Base-by-base conservation (phyloP, 2,329 filamentous ascomycete genomes). In the Calonectria pseudoreteaudii region DNA sequence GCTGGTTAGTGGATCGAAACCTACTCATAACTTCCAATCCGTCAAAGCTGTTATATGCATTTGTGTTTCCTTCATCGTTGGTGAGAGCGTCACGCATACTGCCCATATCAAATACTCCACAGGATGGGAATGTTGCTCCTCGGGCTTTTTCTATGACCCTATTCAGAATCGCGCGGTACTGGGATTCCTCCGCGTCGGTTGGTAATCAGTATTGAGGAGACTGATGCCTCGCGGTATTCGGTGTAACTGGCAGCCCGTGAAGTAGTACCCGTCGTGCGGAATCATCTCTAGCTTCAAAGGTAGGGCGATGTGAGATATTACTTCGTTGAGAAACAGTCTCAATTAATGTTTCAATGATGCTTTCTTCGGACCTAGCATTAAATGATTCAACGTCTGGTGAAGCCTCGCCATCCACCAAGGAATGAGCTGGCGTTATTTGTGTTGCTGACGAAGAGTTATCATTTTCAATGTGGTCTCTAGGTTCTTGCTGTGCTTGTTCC, bases 1-100 rank as follows among this genome's bases (percentile, higher is more conserved):
- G 50, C 36, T 80, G 78, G 30, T 7, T 79, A 10, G 50, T 73
- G 0, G 79, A 77, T 14, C 64, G 74, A 34, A 76, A 76, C 0
- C 64, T 68, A 4, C 44, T 60, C n/a, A 73, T 34, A 4, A 78
- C 38, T 31, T 76, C 75, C 16, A 77, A 5, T 0, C 79, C 79
- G 20, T 77, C 44, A n/a, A 75, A 80, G 6, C 74, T 70, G 60
- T 70, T 34, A 52, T 68, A 71, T 1, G 4, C 13, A 36, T 36
- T 13, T 16, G 5, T 4, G 30, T 50, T 14, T 20, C 2, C 34
- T 13, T 13, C 31, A 10, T 9, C 60, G 13, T 18, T 66, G 7
- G 69, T 30, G 4, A 78, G 28, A n/a, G 69, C 56, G 53, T 72
- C 36, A 4, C 56, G 69, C n/a, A 78, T 3, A 6, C 10, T 38